phyloP scores from a whole-genome alignment of 352 stramenopile species.

The Pythium rhizo-oryzae region DNA sequence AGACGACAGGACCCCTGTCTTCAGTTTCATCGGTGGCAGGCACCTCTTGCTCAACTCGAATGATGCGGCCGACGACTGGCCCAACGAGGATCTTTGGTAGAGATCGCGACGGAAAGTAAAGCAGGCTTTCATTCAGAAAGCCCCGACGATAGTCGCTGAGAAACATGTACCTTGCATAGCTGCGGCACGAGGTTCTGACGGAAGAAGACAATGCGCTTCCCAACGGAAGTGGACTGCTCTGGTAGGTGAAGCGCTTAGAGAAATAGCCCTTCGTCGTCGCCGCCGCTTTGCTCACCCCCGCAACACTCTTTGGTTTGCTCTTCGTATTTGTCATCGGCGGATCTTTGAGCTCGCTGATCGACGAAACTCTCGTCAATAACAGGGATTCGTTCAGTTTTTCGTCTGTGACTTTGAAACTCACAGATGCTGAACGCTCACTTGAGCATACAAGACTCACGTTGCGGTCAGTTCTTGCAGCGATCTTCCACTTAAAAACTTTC shows the following conservation, averaged over 20 bases:
- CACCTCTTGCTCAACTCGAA: constrained; percentile 17
- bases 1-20: background rate
- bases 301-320: constrained; percentile 23
- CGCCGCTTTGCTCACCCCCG: background rate
- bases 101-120: constrained; percentile 50
- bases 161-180: constrained; percentile 47
- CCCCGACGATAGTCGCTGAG: constrained; percentile 59
- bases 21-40: background rate
- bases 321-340: constrained; percentile 29
- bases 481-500: constrained; percentile 73
- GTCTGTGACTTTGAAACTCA: constrained; percentile 58
- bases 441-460: constrained; percentile 48
- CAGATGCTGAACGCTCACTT: constrained; percentile 37
- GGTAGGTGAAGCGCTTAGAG: constrained; percentile 75
- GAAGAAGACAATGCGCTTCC: background rate
- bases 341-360: constrained; percentile 48
- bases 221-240: constrained; percentile 30
- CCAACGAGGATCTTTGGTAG: constrained; percentile 50
- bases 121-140: constrained; percentile 51
- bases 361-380: constrained; percentile 51
- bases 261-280: constrained; percentile 53
- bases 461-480: constrained; percentile 32
- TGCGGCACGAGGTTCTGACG: constrained; percentile 2
- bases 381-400: constrained; percentile 61
- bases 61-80: constrained; percentile 59